Conservation (phyloP, 345 rosid species). For the Brassica carinata region DNA sequence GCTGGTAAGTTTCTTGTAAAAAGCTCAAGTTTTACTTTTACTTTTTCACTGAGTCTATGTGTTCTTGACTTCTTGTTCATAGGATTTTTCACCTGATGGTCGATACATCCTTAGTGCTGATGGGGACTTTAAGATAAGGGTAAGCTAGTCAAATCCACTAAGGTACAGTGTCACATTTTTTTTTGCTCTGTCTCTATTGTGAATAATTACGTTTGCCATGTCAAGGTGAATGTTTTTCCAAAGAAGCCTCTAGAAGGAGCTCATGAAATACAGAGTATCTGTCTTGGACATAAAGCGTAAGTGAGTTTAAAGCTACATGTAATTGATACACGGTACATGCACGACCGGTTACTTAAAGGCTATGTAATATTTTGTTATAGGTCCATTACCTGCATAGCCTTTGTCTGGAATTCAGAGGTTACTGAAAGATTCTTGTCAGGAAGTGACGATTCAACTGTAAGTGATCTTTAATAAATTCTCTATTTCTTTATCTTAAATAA, state of each 20-base stretch:
- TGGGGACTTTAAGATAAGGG: constrained; percentile 91
- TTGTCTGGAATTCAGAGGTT: constrained; percentile 53
- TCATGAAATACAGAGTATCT: constrained; percentile 91
- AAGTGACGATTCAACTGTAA: constrained; percentile 92
- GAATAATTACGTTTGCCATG: constrained; percentile 21
- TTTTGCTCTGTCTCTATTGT: constrained; percentile 22
- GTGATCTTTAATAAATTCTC: constrained; percentile 20
- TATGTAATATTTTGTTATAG: constrained; percentile 37
- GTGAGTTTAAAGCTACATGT: constrained; percentile 42
- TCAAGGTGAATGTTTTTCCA: constrained; percentile 79
- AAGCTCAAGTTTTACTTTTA: not conserved
- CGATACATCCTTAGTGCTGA: constrained; percentile 73
- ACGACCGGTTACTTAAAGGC: too few relatives aligned
- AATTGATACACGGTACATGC: not conserved
- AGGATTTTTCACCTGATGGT: constrained; percentile 96
- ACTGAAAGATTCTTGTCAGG: constrained; percentile 78
- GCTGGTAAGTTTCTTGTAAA: constrained; percentile 47
- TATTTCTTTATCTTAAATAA: too few relatives aligned
- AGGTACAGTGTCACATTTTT: constrained; percentile 8
- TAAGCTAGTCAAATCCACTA: constrained; percentile 40
- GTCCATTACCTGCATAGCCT: constrained; percentile 78
- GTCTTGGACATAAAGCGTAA: constrained; percentile 97
- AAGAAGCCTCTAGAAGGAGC: constrained; percentile 83
- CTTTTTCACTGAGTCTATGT: not conserved
- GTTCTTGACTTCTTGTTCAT: constrained; percentile 24